Conservation (phyloP, 495 filamentous ascomycete genomes). For the Podospora australis region DNA sequence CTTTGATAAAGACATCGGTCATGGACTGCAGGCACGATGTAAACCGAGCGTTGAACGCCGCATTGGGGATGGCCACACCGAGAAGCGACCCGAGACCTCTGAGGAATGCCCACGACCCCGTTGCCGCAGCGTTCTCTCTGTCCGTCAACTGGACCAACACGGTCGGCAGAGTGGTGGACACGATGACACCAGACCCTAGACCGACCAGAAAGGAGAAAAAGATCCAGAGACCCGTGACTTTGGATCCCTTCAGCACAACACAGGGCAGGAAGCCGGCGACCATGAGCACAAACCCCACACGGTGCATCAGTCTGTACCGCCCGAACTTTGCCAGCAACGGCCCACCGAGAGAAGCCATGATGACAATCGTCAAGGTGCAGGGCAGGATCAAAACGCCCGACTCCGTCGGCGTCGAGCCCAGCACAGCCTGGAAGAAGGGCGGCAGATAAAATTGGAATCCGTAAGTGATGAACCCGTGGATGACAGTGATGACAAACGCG, state of each 20-base stretch:
- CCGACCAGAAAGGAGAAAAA: conserved; percentile 27
- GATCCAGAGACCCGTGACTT: conserved; percentile 23
- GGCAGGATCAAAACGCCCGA: conserved; percentile 42
- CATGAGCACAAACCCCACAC: conserved; percentile 33
- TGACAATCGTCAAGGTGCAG: conserved; percentile 35
- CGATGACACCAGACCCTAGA: conserved; percentile 29
- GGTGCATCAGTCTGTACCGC: conserved; percentile 40
- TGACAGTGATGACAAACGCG: conserved; percentile 20
- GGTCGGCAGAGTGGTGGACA: conserved; percentile 26
- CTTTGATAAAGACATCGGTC: not conserved
- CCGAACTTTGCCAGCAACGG: conserved; percentile 37
- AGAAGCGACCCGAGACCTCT: conserved; percentile 42
- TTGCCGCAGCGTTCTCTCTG: conserved; percentile 36
- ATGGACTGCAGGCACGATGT: not conserved
- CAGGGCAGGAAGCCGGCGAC: conserved; percentile 37
- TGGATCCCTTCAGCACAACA: conserved; percentile 22
- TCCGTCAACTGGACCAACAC: conserved; percentile 31
- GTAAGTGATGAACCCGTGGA: conserved; percentile 27
- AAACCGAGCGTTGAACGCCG: conserved; percentile 44
- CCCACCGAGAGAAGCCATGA: conserved; percentile 31
- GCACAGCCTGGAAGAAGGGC: conserved; percentile 44
- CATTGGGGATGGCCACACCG: conserved; percentile 41
- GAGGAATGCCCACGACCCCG: conserved; percentile 41
- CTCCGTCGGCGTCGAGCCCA: conserved; percentile 24
- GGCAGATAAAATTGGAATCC: conserved; percentile 43